Evolutionary conservation across 306 rosid genomes (phyloP).

Genomic region (Corylus americana): DNA sequence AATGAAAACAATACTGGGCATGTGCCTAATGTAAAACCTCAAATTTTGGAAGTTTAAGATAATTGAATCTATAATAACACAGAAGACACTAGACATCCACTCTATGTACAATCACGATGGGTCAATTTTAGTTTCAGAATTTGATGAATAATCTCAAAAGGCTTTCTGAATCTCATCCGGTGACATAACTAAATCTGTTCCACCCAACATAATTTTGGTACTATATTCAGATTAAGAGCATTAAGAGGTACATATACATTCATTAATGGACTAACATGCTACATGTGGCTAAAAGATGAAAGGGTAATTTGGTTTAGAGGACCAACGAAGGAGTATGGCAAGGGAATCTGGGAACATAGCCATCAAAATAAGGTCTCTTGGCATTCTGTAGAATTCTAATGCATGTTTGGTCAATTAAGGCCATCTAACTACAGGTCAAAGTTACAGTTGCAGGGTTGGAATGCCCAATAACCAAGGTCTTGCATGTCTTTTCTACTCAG

Average conservation of each 20-base stretch:
- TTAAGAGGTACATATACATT: not conserved
- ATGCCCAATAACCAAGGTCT: no score
- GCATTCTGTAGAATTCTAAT: not conserved
- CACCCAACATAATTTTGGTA: not conserved
- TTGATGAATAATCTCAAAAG: not conserved
- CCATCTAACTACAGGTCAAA: not conserved
- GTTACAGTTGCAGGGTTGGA: not conserved
- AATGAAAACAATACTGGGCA: not conserved
- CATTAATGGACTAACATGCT: not conserved
- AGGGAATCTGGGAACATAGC: not conserved
- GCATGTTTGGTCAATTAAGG: not conserved
- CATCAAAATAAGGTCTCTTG: not conserved
- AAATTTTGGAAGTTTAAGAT: slow-evolving; percentile 9
- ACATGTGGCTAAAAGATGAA: not conserved
- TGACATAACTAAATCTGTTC: not conserved
- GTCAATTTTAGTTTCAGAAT: slow-evolving; percentile 23
- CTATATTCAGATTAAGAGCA: not conserved
- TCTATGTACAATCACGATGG: not conserved
- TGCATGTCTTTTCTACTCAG: no score
- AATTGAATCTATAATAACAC: slow-evolving; percentile 3
- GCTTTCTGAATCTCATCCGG: not conserved
- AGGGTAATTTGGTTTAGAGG: not conserved
- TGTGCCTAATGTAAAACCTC: not conserved
- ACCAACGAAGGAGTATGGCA: not conserved
- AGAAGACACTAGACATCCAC: not conserved